Percentiles rank a stretch among this genome's conserved stretches.
Evolutionary conservation across 768 basidiomycete genomes (phyloP).

Genomic region (Pholiota conissans): DNA sequence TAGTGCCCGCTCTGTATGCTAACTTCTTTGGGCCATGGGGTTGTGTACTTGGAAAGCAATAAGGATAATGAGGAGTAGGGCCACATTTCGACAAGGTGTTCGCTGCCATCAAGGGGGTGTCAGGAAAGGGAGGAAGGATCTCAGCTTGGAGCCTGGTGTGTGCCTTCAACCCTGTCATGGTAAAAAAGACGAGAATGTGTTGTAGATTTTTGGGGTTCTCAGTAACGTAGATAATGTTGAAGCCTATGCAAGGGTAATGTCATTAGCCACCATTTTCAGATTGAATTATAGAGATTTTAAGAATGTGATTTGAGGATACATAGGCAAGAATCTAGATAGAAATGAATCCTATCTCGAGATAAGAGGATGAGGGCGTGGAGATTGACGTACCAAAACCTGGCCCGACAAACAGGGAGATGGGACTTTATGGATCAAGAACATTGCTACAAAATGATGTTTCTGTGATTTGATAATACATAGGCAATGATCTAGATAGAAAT

Average conservation of each 20-base stretch:
- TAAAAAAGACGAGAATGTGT: slow-evolving; percentile 75
- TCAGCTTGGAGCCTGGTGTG: slow-evolving; percentile 69
- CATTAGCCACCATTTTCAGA: too few relatives aligned
- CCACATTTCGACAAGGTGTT: slow-evolving; percentile 61
- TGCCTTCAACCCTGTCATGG: slow-evolving; percentile 47
- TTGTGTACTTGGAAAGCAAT: slow-evolving; percentile 53
- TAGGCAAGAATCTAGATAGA: too few relatives aligned
- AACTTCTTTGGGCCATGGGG: slow-evolving; percentile 62
- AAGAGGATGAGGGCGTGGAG: too few relatives aligned
- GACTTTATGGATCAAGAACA: too few relatives aligned
- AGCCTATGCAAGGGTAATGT: slow-evolving; percentile 24
- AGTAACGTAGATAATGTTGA: slow-evolving; percentile 52
- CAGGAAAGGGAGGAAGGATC: slow-evolving; percentile 50
- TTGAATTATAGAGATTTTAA: too few relatives aligned
- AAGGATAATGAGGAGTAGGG: slow-evolving; percentile 57
- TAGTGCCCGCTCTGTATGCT: slow-evolving; percentile 57
- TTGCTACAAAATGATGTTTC: too few relatives aligned
- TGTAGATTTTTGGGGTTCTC: slow-evolving; percentile 89
- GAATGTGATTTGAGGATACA: too few relatives aligned
- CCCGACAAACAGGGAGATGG: too few relatives aligned
- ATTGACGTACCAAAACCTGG: too few relatives aligned
- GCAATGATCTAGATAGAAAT: too few relatives aligned
- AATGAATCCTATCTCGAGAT: too few relatives aligned
- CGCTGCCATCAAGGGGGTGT: slow-evolving; percentile 35
- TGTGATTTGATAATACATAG: too few relatives aligned